Evolutionary conservation across 352 stramenopile species (phyloP), one percentile per base, ranked within the genome.

Genomic region (Bremia lactucae): DNA sequence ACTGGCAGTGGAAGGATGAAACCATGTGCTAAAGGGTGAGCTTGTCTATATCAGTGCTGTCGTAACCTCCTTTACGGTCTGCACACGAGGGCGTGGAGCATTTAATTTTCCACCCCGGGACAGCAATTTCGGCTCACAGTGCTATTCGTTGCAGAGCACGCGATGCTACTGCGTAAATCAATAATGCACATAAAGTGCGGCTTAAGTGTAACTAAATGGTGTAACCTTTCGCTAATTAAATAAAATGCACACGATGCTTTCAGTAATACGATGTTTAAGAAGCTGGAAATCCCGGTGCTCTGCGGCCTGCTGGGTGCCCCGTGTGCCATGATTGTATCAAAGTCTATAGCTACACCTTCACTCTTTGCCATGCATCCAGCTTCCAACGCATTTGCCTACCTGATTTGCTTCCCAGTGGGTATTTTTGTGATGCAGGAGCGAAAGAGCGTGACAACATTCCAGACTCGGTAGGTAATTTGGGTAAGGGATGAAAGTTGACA

Each of bases 1-100:
- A 83, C 28, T 85, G 72, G 72, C 69, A 83, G 46, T 85, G 72
- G 72, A 80, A 68, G 42, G 72, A 86, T 33, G 72, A 83, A 46
- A 86, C 70, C 72, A 86, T 46, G 62, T 68, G 8, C 54, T 83
- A 5, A 72, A 70, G 5, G 72, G 72, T 11, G 64, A 67, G 20
- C 44, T 85, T 13, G 55, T 77, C 42, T 81, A 83, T 63, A 59
- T 83, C 10, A 65, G 67, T 18, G 55, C 55, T 10, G 69, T 68
- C 1, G 34, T 49, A 4, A 81, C 52, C 10, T 78, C 43, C 42
- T 77, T 15, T 75, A 72, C 34, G 72, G 72, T 13, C 33, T 85
- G 22, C 55, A 71, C 18, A 63, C 60, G 15, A 68, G 63, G n/a
- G 42, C 42, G 2, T 82, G 68, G 68, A 63, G 68, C 11, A 43